phyloP scores from a whole-genome alignment of 768 basidiomycete species.

The Termitomyces sp. region DNA sequence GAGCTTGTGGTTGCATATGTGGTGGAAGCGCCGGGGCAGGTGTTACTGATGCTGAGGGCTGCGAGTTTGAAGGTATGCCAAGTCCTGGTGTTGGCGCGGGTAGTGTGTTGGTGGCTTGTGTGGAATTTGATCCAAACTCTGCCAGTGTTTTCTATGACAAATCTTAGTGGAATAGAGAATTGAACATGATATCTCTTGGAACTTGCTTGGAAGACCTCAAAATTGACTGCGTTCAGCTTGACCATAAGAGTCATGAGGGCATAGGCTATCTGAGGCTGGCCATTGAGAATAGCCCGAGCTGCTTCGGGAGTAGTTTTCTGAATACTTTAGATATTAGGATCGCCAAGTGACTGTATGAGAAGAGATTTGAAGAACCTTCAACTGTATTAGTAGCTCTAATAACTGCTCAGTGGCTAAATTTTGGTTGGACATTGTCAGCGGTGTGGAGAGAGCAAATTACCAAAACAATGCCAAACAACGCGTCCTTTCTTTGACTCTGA shows the following conservation, averaged over 20 bases:
- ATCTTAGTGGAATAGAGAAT: neutral
- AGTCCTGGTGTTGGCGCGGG: conserved; percentile 17
- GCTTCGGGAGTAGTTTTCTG: conserved; percentile 74
- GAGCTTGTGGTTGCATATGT: conserved; percentile 28
- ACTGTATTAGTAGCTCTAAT: conserved; percentile 67
- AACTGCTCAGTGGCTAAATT: conserved; percentile 59
- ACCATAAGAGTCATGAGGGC: conserved; percentile 76
- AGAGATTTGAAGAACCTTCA: conserved; percentile 43
- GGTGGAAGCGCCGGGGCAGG: conserved; percentile 43
- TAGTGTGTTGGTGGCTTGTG: conserved; percentile 16
- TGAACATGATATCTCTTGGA: neutral
- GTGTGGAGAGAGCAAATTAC: neutral
- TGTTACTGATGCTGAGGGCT: conserved; percentile 24
- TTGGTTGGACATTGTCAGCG: conserved; percentile 42
- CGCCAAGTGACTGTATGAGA: neutral
- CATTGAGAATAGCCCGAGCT: conserved; percentile 61
- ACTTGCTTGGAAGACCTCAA: conserved; percentile 69
- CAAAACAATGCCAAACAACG: conserved; percentile 5
- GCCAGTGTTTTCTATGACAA: conserved; percentile 54
- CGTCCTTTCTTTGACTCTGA: neutral
- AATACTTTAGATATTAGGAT: neutral
- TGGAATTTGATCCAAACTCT: conserved; percentile 31
- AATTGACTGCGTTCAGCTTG: conserved; percentile 65
- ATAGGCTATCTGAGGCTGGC: conserved; percentile 72
- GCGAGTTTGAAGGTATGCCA: conserved; percentile 17